Conservation (phyloP, 2,329 filamentous ascomycete genomes). For the Claviceps cyperi region DNA sequence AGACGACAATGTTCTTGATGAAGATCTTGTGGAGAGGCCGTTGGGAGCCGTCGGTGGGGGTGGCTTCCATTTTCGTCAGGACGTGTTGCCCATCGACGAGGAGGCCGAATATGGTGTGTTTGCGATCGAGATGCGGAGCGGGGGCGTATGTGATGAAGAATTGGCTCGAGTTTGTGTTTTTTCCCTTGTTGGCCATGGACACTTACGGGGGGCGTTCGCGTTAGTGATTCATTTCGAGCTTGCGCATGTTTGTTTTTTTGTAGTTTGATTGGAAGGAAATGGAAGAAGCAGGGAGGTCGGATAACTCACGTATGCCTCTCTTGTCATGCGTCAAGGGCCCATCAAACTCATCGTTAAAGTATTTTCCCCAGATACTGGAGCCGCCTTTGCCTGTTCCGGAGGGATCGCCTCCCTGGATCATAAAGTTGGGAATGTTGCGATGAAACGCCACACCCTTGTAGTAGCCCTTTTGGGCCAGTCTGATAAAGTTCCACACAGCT, state of each 20-base stretch:
- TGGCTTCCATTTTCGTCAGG: constrained; percentile 61
- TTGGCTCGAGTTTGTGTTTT: constrained; percentile 91
- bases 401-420: constrained; percentile 95
- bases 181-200: constrained; percentile 97
- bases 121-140: constrained; percentile 74
- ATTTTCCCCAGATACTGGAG: constrained; percentile 81
- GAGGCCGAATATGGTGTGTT: constrained; percentile 91
- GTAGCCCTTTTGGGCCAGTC: constrained; percentile 76
- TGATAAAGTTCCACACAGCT: constrained; percentile 94
- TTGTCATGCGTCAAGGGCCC: constrained; percentile 72
- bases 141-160: constrained; percentile 88
- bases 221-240: background rate
- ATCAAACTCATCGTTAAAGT: constrained; percentile 87
- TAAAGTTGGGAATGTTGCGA: constrained; percentile 87
- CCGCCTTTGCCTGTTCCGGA: constrained; percentile 88
- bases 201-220: constrained; percentile 11
- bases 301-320: constrained; percentile 44
- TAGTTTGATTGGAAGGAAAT: background rate
- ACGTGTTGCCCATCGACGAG: constrained; percentile 65
- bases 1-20: constrained; percentile 72
- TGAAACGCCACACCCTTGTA: constrained; percentile 79
- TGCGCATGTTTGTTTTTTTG: background rate
- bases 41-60: constrained; percentile 60
- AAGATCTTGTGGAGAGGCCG: constrained; percentile 63
- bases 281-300: background rate